Percentiles rank a stretch among this genome's conserved stretches.
These are phyloP conservation scores for Trypanosoma melophagium DNA, from an alignment of 208 protist species.

Conservation along the genomic window DNA sequence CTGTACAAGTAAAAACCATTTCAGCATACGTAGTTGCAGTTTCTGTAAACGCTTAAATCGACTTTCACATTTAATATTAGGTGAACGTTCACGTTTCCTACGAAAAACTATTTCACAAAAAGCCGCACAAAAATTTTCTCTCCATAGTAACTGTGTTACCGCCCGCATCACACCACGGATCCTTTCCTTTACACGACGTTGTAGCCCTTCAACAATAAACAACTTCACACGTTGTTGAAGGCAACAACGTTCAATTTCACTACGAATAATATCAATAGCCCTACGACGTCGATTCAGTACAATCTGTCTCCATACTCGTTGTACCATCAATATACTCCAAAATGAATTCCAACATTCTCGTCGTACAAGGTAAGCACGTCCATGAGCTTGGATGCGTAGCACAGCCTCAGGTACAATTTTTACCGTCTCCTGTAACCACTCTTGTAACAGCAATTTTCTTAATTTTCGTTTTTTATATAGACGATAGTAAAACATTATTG, in stretches of 20 bases:
- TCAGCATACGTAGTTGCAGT: slow-evolving; percentile 11
- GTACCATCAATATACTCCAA: background rate
- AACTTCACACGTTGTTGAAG: background rate
- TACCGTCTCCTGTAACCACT: background rate
- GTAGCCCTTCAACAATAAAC: background rate
- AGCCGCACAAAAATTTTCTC: slow-evolving; percentile 75
- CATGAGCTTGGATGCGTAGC: slow-evolving; percentile 6
- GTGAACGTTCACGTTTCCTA: slow-evolving; percentile 19
- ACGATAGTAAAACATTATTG: slow-evolving; percentile 9
- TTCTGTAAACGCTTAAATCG: slow-evolving; percentile 25
- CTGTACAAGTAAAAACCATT: slow-evolving; percentile 46
- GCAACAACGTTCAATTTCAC: slow-evolving; percentile 2
- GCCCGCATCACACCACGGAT: slow-evolving; percentile 32
- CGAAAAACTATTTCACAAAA: slow-evolving; percentile 57
- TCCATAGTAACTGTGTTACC: slow-evolving; percentile 68
- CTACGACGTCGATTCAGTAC: slow-evolving; percentile 11
- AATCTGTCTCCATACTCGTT: slow-evolving; percentile 21
- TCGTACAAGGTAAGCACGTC: background rate
- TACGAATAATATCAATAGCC: slow-evolving; percentile 12
- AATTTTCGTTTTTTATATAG: background rate
- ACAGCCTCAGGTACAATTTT: background rate
- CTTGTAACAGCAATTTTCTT: background rate
- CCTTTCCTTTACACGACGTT: background rate
- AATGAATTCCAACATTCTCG: background rate
- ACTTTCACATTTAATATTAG: slow-evolving; percentile 8